These are phyloP conservation scores for Neurospora sp. DNA, from an alignment of 495 filamentous ascomycete species.

Conservation along the genomic window DNA sequence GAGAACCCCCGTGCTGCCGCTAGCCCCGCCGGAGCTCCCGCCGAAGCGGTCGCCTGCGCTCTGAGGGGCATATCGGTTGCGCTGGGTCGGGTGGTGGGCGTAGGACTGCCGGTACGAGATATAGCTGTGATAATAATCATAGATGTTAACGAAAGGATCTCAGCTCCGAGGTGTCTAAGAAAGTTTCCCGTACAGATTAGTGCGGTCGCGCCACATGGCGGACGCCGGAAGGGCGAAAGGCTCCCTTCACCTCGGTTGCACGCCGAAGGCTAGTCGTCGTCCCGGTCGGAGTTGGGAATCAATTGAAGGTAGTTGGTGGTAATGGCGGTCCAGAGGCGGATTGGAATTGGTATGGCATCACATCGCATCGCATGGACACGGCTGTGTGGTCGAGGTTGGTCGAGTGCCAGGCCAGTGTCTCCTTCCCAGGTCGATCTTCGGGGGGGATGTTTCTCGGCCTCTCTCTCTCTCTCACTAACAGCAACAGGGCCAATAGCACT, in stretches of 20 bases:
- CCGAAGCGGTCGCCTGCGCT: constrained; percentile 60
- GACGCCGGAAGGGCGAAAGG: constrained; percentile 33
- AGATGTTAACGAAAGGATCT: neutral
- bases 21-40: constrained; percentile 29
- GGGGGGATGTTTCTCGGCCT: neutral
- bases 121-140: constrained; percentile 46
- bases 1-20: constrained; percentile 23
- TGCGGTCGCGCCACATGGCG: constrained; percentile 95
- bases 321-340: constrained; percentile 3
- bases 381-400: neutral
- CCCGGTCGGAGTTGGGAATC: neutral
- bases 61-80: constrained; percentile 55
- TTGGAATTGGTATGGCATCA: constrained; percentile 14
- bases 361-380: constrained; percentile 19
- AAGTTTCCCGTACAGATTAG: constrained; percentile 63
- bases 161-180: neutral
- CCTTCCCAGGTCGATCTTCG: neutral
- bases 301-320: constrained; percentile 1
- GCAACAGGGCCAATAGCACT: neutral
- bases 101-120: constrained; percentile 99
- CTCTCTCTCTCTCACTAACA: neutral
- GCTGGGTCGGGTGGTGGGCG: constrained; percentile 85
- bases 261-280: neutral
- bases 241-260: constrained; percentile 24
- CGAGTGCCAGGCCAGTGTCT: neutral